A percentile compares a stretch with the other conserved stretches of the same genome.
phyloP scores from a whole-genome alignment of 2,329 filamentous ascomycete genomes.

The Penicillium vulpinum region DNA sequence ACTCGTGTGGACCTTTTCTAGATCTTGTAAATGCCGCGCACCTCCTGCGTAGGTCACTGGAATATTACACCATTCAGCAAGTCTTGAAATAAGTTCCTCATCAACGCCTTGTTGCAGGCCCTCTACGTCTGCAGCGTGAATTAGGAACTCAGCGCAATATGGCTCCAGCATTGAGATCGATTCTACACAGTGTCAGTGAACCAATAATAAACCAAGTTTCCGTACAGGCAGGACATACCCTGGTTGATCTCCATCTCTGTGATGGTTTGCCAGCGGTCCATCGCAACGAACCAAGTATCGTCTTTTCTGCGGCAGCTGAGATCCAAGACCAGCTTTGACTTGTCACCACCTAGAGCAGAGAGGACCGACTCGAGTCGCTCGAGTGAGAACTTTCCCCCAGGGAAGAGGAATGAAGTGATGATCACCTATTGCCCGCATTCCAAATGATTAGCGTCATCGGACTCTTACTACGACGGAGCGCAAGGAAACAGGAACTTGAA shows the following conservation, averaged over 20 bases:
- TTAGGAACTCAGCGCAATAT: slow-evolving; percentile 93
- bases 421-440: slow-evolving; percentile 69
- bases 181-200: slow-evolving; percentile 53
- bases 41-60: slow-evolving; percentile 96
- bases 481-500: slow-evolving; percentile 4
- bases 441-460: slow-evolving; percentile 20
- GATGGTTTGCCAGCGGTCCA: slow-evolving; percentile 98
- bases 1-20: slow-evolving; percentile 76
- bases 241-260: slow-evolving; percentile 92
- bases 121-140: slow-evolving; percentile 96
- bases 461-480: slow-evolving; percentile 12
- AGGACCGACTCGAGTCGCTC: slow-evolving; percentile 73
- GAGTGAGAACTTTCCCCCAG: slow-evolving; percentile 76
- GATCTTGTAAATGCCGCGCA: slow-evolving; percentile 76
- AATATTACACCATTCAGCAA: slow-evolving; percentile 84
- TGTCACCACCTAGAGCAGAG: slow-evolving; percentile 69
- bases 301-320: slow-evolving; percentile 81
- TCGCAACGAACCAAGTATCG: slow-evolving; percentile 89
- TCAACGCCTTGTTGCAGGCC: slow-evolving; percentile 91
- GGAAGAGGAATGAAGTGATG: slow-evolving; percentile 94
- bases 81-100: slow-evolving; percentile 71
- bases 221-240: slow-evolving; percentile 55
- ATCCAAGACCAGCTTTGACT: slow-evolving; percentile 84
- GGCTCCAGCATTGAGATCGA: slow-evolving; percentile 79
- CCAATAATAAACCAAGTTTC: background rate